Evolutionary conservation across 2,329 filamentous ascomycete genomes (phyloP).

Genomic region (Verticillium nubilum): DNA sequence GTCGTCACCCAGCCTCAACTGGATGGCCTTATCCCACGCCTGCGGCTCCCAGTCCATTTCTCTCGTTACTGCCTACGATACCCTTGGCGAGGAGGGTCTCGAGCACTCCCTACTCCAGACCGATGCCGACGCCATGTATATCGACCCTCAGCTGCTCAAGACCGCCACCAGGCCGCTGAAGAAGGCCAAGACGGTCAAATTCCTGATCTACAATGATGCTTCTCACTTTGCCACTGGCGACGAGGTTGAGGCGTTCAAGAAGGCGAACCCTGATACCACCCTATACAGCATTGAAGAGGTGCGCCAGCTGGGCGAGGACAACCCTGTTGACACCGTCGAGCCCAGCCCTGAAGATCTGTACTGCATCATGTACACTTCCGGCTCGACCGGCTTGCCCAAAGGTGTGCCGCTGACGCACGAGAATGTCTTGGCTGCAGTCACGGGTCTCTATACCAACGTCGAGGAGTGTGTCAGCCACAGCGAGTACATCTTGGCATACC

Average conservation of each 20-base stretch:
- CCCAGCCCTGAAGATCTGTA: slow-evolving; percentile 72
- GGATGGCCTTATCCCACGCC: slow-evolving; percentile 75
- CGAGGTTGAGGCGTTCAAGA: slow-evolving; percentile 51
- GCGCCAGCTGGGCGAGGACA: slow-evolving; percentile 54
- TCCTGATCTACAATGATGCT: slow-evolving; percentile 58
- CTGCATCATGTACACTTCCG: slow-evolving; percentile 84
- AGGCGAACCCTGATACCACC: slow-evolving; percentile 47
- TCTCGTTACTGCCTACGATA: slow-evolving; percentile 94
- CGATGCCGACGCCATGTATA: slow-evolving; percentile 74
- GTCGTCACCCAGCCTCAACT: slow-evolving; percentile 55
- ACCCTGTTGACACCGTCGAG: slow-evolving; percentile 64
- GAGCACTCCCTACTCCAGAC: slow-evolving; percentile 83
- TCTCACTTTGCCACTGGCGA: slow-evolving; percentile 44
- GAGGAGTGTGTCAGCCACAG: slow-evolving; percentile 70
- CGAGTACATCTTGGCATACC: slow-evolving; percentile 81
- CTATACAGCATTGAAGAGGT: slow-evolving; percentile 52
- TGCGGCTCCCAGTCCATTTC: slow-evolving; percentile 80
- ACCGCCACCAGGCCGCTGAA: slow-evolving; percentile 52
- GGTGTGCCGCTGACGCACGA: slow-evolving; percentile 79
- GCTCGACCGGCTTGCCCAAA: slow-evolving; percentile 84
- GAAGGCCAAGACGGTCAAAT: slow-evolving; percentile 49
- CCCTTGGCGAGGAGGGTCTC: slow-evolving; percentile 77
- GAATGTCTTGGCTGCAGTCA: slow-evolving; percentile 74
- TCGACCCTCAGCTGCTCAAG: slow-evolving; percentile 72
- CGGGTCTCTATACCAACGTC: slow-evolving; percentile 74